Base-by-base conservation (phyloP, 164 flowering plant species). In the Annona cherimola region DNA sequence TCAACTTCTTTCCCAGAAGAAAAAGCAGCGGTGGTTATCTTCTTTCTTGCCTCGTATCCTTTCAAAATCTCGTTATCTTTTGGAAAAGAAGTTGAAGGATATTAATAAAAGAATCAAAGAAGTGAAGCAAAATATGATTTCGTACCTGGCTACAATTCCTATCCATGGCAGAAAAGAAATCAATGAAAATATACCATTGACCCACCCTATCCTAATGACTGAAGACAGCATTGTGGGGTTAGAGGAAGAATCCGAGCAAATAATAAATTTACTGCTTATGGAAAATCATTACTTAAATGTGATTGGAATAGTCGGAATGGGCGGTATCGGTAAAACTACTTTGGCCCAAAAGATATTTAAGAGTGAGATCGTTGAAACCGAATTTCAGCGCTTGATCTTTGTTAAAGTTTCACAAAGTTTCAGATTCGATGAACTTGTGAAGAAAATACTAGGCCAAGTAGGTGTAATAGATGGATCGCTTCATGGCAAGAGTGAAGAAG, bases 221-320 rank as follows among this genome's bases (percentile, higher is more conserved):
- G 35, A 61, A 20, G 63, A 19, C 5, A 26, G 19, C 16, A 61
- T 61, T 11, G 63, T 61, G 0, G 63, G 63, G 18, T 2, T 61
- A 61, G 63, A 61, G 19, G 40, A 61, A 16, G 63, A 61, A 19
- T 61, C 4, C 3, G 8, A 11, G 8, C 16, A 61, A 4, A 61
- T 61, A 5, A 20, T 2, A 18, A 61, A 20, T 20, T 61, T 19
- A 26, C 16, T 61, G 8, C 5, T 61, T 16, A 26, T 16, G 19
- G 63, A 19, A 9, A 61, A 20, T 61, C 20, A 26, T 8, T 26
- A 11, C 11, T 61, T 61, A 20, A 61, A 19, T 4, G 26, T 18
- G 8, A 61, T 61, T 61, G 63, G 63, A 61, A 61, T 61, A n/a
- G 63, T 61, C 6, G 63, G 63, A 20, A 61, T 61, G 63, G 63